A percentile compares a stretch with the other conserved stretches of the same genome.
phyloP scores from a whole-genome alignment of 129 eudicot genomes.

The Gnaphalium uliginosum region DNA sequence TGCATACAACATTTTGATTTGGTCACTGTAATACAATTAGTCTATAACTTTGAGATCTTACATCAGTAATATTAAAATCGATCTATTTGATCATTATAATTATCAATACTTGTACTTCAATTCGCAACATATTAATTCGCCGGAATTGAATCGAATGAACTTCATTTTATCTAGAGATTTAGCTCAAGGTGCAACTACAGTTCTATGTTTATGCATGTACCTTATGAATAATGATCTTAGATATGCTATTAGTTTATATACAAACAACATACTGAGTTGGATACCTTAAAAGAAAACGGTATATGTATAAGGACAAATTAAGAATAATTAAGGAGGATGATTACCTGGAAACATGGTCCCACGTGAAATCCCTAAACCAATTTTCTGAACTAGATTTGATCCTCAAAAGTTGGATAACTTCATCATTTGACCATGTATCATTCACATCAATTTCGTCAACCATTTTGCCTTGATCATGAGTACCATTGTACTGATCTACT shows the following conservation, averaged over 20 bases:
- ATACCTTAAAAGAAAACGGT: too few species aligned
- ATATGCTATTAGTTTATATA: too few species aligned
- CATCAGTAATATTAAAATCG: too few species aligned
- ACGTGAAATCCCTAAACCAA: constrained; percentile 73
- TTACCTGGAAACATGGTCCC: constrained; percentile 92
- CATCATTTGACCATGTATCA: constrained; percentile 64
- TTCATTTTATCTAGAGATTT: too few species aligned
- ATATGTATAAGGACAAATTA: neutral
- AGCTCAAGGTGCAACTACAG: neutral
- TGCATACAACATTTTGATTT: neutral
- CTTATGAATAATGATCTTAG: too few species aligned
- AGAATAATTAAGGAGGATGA: neutral
- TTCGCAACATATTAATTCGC: too few species aligned
- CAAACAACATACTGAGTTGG: too few species aligned
- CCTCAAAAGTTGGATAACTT: constrained; percentile 66
- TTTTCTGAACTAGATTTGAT: constrained; percentile 71
- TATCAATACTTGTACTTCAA: too few species aligned
- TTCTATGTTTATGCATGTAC: too few species aligned
- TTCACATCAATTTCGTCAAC: constrained; percentile 24
- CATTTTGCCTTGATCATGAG: neutral
- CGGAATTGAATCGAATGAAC: neutral
- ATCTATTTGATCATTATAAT: too few species aligned
- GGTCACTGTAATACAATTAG: too few species aligned
- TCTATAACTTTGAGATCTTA: too few species aligned
- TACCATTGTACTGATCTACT: constrained; percentile 13